Evolutionary conservation across 2,329 filamentous ascomycete species (phyloP), one percentile per base, ranked within the genome.

Genomic region (Aspergillus candidus): DNA sequence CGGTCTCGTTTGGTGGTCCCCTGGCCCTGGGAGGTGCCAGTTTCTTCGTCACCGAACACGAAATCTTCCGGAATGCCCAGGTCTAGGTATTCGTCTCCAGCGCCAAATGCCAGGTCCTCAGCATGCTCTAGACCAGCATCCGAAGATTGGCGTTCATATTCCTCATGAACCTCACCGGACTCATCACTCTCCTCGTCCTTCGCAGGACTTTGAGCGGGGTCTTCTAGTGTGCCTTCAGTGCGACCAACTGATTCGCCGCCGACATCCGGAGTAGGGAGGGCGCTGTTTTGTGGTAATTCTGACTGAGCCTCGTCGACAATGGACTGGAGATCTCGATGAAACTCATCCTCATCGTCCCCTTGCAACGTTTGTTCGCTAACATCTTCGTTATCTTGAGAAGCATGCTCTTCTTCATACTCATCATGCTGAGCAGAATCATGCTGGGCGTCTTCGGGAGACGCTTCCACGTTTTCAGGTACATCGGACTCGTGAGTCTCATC

Each of bases 81-180:
- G 41, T 70, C 65, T 40, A 69, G 57, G 43, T 71, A 67, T 37
- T 74, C 68, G 32, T 50, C 67, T 29, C 55, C 57, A 10, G 62
- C 54, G 18, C 56, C 58, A 34, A 56, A 51, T 6, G 53, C 38
- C 10, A 61, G 44, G 18, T 62, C 57, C 29, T 60, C 52, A n/a
- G 18, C 40, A 13, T 56, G 53, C 7, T 58, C 43, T 17, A 45
- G 35, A 7, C 41, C 35, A 33, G 35, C 35, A 22, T 44, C 40
- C 17, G 39, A 29, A 32, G 47, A 17, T n/a, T 50, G 36, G 7
- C 53, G 30, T 7, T 59, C 52, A 33, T 54, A 39, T 30, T 51
- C 52, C 8, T 53, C 41, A 14, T 54, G 35, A 17, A 45, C 32
- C 27, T 58, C 50, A 41, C 44, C 46, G 10, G 45, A 38, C 13